Evolutionary conservation across 2,329 filamentous ascomycete genomes (phyloP).

Genomic region (Verticillium albo-atrum): DNA sequence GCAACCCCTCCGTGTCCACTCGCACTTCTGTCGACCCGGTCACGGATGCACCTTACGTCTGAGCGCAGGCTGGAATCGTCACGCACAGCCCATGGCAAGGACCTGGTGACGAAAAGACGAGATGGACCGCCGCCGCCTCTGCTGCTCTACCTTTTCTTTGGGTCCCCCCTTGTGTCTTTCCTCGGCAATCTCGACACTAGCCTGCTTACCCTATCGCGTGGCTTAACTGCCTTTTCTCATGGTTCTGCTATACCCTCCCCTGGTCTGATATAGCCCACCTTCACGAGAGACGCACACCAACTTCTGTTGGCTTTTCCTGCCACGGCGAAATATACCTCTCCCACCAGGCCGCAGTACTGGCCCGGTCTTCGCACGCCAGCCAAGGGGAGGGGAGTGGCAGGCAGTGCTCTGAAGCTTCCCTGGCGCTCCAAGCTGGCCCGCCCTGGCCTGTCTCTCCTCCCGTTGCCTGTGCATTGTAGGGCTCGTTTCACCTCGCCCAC

Average conservation of each 20-base stretch:
- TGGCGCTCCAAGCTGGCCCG: background rate
- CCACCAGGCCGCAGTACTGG: background rate
- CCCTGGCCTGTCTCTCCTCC: background rate
- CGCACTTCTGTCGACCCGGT: background rate
- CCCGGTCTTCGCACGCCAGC: background rate
- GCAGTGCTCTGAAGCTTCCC: background rate
- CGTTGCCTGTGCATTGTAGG: constrained; percentile 32
- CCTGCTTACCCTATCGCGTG: constrained; percentile 13
- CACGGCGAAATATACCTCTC: background rate
- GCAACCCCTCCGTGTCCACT: constrained; percentile 4
- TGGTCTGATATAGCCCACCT: constrained; percentile 12
- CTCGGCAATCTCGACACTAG: background rate
- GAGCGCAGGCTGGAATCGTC: background rate
- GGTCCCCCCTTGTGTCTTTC: background rate
- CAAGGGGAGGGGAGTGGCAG: background rate
- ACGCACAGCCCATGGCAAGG: background rate
- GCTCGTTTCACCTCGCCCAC: constrained; percentile 37
- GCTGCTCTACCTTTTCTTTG: background rate
- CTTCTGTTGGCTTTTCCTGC: background rate
- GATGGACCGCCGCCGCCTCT: background rate
- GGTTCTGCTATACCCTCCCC: constrained; percentile 14
- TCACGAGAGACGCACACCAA: background rate
- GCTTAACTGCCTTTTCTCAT: constrained; percentile 6
- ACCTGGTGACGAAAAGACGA: background rate
- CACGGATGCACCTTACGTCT: constrained; percentile 1